These are phyloP conservation scores for Exophiala calicioides DNA, from an alignment of 2,329 filamentous ascomycete genomes.

Conservation along the genomic window DNA sequence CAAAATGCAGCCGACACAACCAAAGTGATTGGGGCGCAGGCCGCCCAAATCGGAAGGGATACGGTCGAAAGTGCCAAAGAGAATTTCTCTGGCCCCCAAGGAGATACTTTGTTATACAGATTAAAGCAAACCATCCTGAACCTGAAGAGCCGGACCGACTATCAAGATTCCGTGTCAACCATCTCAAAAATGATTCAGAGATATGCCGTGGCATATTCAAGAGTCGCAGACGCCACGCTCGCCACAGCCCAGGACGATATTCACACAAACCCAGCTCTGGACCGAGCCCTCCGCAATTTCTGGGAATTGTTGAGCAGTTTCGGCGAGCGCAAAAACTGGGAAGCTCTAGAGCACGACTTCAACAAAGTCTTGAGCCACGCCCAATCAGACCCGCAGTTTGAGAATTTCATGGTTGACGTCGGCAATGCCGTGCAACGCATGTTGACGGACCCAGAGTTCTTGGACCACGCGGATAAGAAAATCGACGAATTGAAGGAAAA, in stretches of 20 bases:
- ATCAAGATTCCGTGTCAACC: constrained; percentile 81
- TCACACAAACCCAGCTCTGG: constrained; percentile 70
- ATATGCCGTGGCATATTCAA: constrained; percentile 76
- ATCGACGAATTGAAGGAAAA: constrained; percentile 61
- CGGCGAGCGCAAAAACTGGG: constrained; percentile 73
- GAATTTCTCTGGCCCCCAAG: constrained; percentile 71
- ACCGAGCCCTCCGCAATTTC: constrained; percentile 74
- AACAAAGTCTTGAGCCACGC: constrained; percentile 72
- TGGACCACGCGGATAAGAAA: constrained; percentile 71
- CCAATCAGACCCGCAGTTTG: constrained; percentile 77
- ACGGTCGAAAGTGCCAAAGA: constrained; percentile 71
- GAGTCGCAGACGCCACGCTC: constrained; percentile 67
- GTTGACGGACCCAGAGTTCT: constrained; percentile 82
- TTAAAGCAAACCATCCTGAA: constrained; percentile 75
- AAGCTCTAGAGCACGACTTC: constrained; percentile 68
- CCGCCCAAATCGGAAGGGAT: constrained; percentile 50
- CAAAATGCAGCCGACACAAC: constrained; percentile 58
- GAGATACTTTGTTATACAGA: constrained; percentile 70
- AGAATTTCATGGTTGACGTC: constrained; percentile 71
- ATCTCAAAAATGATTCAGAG: constrained; percentile 73
- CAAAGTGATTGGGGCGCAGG: constrained; percentile 40
- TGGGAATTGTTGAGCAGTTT: constrained; percentile 81
- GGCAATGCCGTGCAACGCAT: constrained; percentile 76
- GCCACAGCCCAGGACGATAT: constrained; percentile 69
- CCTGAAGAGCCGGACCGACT: constrained; percentile 75